Evolutionary conservation across 1,284 basidiomycete genomes (phyloP).

Genomic region (Phellinidium pouzarii): DNA sequence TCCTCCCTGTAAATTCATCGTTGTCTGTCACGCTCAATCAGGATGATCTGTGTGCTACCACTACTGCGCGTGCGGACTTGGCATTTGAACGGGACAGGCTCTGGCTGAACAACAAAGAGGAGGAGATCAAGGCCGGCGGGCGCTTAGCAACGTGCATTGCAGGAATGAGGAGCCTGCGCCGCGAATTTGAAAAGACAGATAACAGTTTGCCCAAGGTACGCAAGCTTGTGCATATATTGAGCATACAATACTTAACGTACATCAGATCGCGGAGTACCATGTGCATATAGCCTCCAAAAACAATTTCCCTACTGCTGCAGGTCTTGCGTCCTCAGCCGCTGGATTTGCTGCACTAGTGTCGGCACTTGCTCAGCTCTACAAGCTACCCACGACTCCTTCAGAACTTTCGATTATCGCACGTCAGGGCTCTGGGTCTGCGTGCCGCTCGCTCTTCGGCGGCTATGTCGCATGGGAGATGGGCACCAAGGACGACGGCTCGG

Average conservation of each 20-base stretch:
- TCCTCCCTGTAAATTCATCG: slow-evolving; percentile 96
- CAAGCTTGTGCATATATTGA: slow-evolving; percentile 5
- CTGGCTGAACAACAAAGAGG: slow-evolving; percentile 93
- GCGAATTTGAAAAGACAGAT: slow-evolving; percentile 66
- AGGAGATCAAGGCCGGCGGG: slow-evolving; percentile 79
- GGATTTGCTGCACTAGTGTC: slow-evolving; percentile 94
- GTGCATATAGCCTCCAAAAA: slow-evolving; percentile 93
- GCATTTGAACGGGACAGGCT: slow-evolving; percentile 74
- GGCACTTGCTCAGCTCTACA: slow-evolving; percentile 84
- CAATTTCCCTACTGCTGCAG: slow-evolving; percentile 99
- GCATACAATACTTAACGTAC: slow-evolving; percentile 6
- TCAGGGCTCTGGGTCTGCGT: slow-evolving; percentile 96
- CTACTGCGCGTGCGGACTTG: slow-evolving; percentile 82
- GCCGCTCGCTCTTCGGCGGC: slow-evolving; percentile 94
- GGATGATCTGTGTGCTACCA: slow-evolving; percentile 92
- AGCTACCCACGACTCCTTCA: slow-evolving; percentile 59
- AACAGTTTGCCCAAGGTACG: slow-evolving; percentile 63
- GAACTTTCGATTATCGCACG: slow-evolving; percentile 90
- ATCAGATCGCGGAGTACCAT: slow-evolving; percentile 63
- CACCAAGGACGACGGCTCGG: slow-evolving; percentile 59
- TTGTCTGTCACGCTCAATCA: slow-evolving; percentile 96
- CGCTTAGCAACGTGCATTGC: slow-evolving; percentile 81
- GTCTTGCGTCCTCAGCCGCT: slow-evolving; percentile 94
- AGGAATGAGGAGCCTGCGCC: slow-evolving; percentile 80
- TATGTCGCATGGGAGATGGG: slow-evolving; percentile 97